phyloP scores from a whole-genome alignment of 345 rosid genomes.

The Salix arbutifolia region DNA sequence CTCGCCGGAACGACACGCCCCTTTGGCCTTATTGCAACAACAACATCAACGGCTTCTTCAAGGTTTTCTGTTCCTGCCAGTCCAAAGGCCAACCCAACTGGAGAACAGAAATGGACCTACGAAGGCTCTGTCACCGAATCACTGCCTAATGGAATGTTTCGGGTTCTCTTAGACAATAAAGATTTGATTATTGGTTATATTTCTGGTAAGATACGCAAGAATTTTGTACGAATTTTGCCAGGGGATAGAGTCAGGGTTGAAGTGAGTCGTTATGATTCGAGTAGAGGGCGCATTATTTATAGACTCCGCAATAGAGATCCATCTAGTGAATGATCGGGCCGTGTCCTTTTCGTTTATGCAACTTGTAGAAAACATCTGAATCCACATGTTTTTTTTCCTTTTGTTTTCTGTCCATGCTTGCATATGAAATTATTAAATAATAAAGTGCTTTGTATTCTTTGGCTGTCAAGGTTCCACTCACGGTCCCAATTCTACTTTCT shows the following conservation, averaged over 20 bases:
- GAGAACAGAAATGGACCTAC: constrained; percentile 48
- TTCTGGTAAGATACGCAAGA: constrained; percentile 86
- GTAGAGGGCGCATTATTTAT: constrained; percentile 73
- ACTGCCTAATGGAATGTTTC: constrained; percentile 67
- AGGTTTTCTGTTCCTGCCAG: neutral
- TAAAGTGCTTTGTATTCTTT: neutral
- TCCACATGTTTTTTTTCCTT: neutral
- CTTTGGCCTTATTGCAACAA: neutral
- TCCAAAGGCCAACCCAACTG: constrained; percentile 11
- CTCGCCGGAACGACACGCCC: neutral
- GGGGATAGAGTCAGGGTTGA: constrained; percentile 87
- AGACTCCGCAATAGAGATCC: constrained; percentile 43
- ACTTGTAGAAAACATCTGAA: neutral
- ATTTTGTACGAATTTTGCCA: constrained; percentile 75
- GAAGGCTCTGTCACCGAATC: constrained; percentile 57
- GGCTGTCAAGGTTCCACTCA: neutral
- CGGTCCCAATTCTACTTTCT: neutral
- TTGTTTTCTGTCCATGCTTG: neutral
- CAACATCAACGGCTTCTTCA: neutral
- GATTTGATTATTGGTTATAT: constrained; percentile 74
- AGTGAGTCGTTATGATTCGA: constrained; percentile 75
- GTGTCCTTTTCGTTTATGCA: neutral
- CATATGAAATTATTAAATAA: neutral
- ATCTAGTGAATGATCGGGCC: neutral
- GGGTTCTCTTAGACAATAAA: constrained; percentile 54